Base-by-base conservation (phyloP, 225 moss, liverwort and hornwort genomes). In the Thuidium tamariscinum region DNA sequence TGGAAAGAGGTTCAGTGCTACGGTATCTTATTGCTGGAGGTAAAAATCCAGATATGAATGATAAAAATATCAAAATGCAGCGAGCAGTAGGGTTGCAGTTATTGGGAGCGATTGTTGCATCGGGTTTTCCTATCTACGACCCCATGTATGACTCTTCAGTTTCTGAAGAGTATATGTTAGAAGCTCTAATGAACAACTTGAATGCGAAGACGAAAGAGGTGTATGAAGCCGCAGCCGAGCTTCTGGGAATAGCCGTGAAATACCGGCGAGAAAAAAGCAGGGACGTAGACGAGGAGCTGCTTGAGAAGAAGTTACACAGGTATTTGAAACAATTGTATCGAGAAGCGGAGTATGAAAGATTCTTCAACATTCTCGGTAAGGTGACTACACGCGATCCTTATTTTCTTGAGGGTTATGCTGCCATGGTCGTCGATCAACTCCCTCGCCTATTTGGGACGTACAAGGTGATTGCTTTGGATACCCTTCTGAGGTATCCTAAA, bases 221-320 rank as follows among this genome's bases (percentile, higher is more conserved):
- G 32, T 97, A 95, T 86, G 97, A 97, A 92, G 96, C 97, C 81
- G 92, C 97, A 79, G 97, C 94, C 54, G 97, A 97, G 86, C 93
- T 97, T 76, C 59, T 97, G 63, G 97, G 97, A 41, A 94, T 96
- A 77, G 86, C 90, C 20, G 82, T 95, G 67, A 95, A 92, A 68
- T 89, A 93, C 71, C 87, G 93, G 74, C 87, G 92, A 59, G 92
- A 95, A 82, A 86, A 81, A 39, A 32, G 51, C 59, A 62, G 56
- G 68, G 70, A 83, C 26, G 76, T 86, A 16, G 83, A 83, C 42
- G 86, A 81, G 82, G 88, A 95, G 83, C 37, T 94, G 17, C 92
- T 96, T 29, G 97, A 96, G 90, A 84, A 66, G 60, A 93, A 90
- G n/a, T 82, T 97, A 82, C 95, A 93, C 67, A 94, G 90, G 64